A percentile compares a stretch with the other conserved stretches of the same genome.
These are phyloP conservation scores for Apostasia ramifera DNA, from an alignment of 106 monocot species.

Conservation along the genomic window DNA sequence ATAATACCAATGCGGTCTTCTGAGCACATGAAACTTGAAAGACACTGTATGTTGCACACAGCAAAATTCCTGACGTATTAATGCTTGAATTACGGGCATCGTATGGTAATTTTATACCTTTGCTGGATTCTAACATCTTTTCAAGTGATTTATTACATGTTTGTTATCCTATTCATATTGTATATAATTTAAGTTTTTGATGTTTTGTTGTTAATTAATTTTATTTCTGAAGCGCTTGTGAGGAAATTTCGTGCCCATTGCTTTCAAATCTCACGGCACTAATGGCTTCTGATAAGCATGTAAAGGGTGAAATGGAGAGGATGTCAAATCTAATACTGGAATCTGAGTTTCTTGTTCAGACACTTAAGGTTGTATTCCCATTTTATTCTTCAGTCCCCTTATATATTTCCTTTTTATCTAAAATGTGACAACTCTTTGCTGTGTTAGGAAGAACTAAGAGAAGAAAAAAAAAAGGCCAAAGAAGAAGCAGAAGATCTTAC, in stretches of 20 bases:
- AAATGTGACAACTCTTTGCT: neutral
- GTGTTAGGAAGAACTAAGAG: conserved; percentile 63
- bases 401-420: neutral
- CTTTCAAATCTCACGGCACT: conserved; percentile 36
- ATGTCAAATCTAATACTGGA: conserved; percentile 61
- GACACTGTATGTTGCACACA: no score
- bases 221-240: conserved; percentile 53
- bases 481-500: conserved; percentile 89
- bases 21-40: no score
- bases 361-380: conserved; percentile 60
- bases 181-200: no score
- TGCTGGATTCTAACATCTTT: no score
- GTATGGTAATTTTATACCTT: no score
- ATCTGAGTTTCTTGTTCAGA: conserved; percentile 45
- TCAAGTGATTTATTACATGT: no score
- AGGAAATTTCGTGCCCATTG: conserved; percentile 33
- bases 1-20: no score
- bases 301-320: conserved; percentile 45
- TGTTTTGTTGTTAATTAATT: neutral
- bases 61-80: no score
- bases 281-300: conserved; percentile 24
- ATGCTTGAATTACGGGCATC: no score
- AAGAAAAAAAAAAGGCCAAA: conserved; percentile 73
- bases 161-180: no score
- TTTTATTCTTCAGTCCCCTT: neutral